Percentiles rank a stretch among this genome's conserved stretches.
Conservation (phyloP, 768 basidiomycete species). For the Tylopilus balloui region DNA sequence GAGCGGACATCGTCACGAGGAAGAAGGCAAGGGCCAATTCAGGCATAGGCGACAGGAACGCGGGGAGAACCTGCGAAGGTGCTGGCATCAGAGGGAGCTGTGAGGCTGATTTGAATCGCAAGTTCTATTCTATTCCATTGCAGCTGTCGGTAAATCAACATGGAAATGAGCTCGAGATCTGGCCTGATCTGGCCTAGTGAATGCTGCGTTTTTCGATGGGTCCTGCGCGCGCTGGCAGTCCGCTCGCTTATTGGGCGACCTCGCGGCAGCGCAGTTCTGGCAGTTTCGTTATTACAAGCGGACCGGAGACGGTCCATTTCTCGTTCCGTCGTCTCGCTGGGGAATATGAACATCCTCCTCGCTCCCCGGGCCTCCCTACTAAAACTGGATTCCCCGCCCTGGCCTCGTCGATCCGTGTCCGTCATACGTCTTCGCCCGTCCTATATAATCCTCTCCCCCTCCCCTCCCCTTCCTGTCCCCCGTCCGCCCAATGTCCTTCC, state of each 20-base stretch:
- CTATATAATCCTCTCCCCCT: conserved; percentile 24
- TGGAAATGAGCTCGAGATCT: conserved; percentile 24
- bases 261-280: conserved; percentile 24
- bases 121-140: conserved; percentile 15
- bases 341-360: background rate
- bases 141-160: conserved; percentile 26
- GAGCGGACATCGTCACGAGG: background rate
- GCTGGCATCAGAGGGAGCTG: conserved; percentile 20
- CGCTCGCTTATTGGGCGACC: conserved; percentile 20
- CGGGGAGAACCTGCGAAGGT: conserved; percentile 24
- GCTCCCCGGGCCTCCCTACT: background rate
- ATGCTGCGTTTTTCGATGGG: conserved; percentile 11
- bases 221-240: conserved; percentile 12
- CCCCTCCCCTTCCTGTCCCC: background rate
- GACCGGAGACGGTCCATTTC: conserved; percentile 23
- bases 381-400: conserved; percentile 18
- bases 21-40: conserved; percentile 10
- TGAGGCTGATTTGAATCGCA: conserved; percentile 4
- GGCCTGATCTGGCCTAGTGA: conserved; percentile 13
- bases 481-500: conserved; percentile 38
- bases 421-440: conserved; percentile 11
- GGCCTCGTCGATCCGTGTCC: conserved; percentile 22
- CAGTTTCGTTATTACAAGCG: conserved; percentile 20
- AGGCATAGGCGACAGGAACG: conserved; percentile 26
- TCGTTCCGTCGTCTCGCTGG: conserved; percentile 13